Evolutionary conservation across 1,139 yeast species (phyloP).

Genomic region (Suhomyces bolitotheri): DNA sequence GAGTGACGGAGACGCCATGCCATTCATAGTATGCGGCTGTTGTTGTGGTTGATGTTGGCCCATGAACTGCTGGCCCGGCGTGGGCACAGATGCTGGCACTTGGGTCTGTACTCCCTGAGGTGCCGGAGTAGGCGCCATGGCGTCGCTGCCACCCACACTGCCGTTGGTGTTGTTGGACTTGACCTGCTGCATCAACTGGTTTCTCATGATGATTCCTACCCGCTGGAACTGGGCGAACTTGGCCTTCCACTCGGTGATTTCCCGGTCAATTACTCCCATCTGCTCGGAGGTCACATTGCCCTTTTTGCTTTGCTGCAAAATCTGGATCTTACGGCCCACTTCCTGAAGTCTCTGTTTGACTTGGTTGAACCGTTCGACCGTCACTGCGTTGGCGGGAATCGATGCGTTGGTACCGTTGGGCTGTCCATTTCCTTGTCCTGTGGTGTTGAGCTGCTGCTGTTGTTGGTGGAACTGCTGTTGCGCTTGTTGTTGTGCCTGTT

Average conservation of each 20-base stretch:
- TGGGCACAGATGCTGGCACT: no score
- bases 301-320: slow-evolving; percentile 35
- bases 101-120: slow-evolving; percentile 1
- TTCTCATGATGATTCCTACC: slow-evolving; percentile 41
- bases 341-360: slow-evolving; percentile 42
- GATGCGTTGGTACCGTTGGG: slow-evolving; percentile 6
- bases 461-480: slow-evolving; percentile 15
- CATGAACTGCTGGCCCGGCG: slow-evolving; percentile 9
- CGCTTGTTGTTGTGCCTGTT: slow-evolving; percentile 14
- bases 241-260: slow-evolving; percentile 35
- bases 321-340: slow-evolving; percentile 41
- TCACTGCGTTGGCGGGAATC: slow-evolving; percentile 32
- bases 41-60: slow-evolving; percentile 19
- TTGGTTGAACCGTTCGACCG: slow-evolving; percentile 43
- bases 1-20: slow-evolving; percentile 6
- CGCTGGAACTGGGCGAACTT: slow-evolving; percentile 41
- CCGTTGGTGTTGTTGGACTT: slow-evolving; percentile 15
- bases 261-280: slow-evolving; percentile 34
- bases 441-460: slow-evolving; percentile 10
- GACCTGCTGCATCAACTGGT: slow-evolving; percentile 40
- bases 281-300: slow-evolving; percentile 35
- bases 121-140: background rate
- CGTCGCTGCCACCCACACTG: slow-evolving; percentile 9
- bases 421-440: slow-evolving; percentile 2
- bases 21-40: slow-evolving; percentile 16